Evolutionary conservation across 176 grass and related monocot genomes (phyloP).

Genomic region (Bromus sterilis): DNA sequence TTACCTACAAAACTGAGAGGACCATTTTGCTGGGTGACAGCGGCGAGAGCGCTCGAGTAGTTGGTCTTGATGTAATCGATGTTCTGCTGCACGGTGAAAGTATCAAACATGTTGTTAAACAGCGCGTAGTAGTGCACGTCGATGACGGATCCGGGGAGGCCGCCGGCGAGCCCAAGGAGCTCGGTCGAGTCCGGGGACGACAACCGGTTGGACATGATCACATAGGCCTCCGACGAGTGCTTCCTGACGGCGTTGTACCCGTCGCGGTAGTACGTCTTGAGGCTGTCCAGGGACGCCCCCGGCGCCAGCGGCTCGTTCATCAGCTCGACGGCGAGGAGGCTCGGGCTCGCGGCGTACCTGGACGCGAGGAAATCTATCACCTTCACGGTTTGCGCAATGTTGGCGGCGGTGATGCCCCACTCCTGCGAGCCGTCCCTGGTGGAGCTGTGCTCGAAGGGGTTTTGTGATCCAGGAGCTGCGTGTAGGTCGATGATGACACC

Average conservation of each 20-base stretch:
- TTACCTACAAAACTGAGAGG: constrained; percentile 52
- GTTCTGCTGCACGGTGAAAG: constrained; percentile 50
- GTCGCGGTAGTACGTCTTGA: constrained; percentile 55
- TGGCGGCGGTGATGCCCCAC: constrained; percentile 26
- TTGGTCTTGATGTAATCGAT: constrained; percentile 33
- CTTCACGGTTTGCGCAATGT: constrained; percentile 25
- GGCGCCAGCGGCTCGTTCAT: constrained; percentile 58
- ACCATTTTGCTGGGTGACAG: constrained; percentile 20
- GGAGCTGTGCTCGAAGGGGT: constrained; percentile 38
- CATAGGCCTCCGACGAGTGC: constrained; percentile 44
- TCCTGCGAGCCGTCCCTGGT: constrained; percentile 28
- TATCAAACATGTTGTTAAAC: not conserved
- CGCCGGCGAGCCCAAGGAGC: constrained; percentile 33
- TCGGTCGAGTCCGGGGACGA: constrained; percentile 3
- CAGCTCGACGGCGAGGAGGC: constrained; percentile 60
- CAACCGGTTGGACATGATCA: constrained; percentile 61
- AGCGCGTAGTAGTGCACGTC: constrained; percentile 52
- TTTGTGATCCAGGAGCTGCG: constrained; percentile 42
- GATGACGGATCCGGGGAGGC: constrained; percentile 19
- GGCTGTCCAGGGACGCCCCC: constrained; percentile 17
- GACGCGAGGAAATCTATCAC: constrained; percentile 44
- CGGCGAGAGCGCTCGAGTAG: not conserved
- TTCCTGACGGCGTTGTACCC: constrained; percentile 55
- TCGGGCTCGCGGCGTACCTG: constrained; percentile 33
- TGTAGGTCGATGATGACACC: constrained; percentile 46